These are phyloP conservation scores for Penicillium italicum DNA, from an alignment of 2,329 filamentous ascomycete genomes.

Conservation along the genomic window DNA sequence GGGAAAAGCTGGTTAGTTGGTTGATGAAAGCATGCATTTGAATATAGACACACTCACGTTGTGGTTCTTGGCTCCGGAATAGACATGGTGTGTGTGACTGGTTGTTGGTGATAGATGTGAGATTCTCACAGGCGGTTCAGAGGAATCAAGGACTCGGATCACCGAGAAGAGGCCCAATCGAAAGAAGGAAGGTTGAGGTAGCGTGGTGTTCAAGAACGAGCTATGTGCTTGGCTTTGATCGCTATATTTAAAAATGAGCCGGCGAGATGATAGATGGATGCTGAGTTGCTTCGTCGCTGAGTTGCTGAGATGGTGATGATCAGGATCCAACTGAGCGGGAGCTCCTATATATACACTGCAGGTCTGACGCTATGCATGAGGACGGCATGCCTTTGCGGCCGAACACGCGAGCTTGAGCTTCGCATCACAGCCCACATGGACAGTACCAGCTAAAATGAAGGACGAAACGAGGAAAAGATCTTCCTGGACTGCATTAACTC, in stretches of 20 bases:
- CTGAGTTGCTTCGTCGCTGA: background rate
- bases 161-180: background rate
- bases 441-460: constrained; percentile 11
- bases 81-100: constrained; percentile 14
- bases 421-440: constrained; percentile 22
- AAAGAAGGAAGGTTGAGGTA: background rate
- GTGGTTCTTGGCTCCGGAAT: constrained; percentile 12
- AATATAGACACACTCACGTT: constrained; percentile 2
- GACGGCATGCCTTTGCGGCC: constrained; percentile 14
- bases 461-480: constrained; percentile 19
- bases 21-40: background rate
- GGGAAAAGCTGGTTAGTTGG: constrained; percentile 3
- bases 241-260: background rate
- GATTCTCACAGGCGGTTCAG: background rate
- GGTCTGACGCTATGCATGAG: constrained; percentile 13
- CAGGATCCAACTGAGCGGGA: constrained; percentile 3
- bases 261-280: background rate
- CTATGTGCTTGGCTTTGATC: background rate
- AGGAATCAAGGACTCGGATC: background rate
- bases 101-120: background rate
- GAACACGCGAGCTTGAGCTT: constrained; percentile 22
- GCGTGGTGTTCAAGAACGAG: background rate
- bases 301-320: constrained; percentile 1
- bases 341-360: constrained; percentile 19
- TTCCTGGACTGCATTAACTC: constrained; percentile 13